These are phyloP conservation scores for Tylopilus sp. DNA, from an alignment of 768 basidiomycete genomes.

Conservation along the genomic window DNA sequence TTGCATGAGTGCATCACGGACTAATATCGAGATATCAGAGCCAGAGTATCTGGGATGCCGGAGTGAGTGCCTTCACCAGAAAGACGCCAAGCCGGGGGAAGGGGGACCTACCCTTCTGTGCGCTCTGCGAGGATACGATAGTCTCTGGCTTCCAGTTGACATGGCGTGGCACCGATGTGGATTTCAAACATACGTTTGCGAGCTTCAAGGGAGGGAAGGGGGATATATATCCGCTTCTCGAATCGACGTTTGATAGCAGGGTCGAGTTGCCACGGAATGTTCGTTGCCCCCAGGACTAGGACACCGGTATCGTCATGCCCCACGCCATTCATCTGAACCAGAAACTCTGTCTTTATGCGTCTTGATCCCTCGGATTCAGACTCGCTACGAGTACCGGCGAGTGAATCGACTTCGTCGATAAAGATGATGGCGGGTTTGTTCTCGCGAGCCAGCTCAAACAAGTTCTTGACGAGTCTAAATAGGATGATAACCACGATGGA, in stretches of 20 bases:
- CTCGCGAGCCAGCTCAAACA: constrained; percentile 95
- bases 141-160: constrained; percentile 73
- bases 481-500: not conserved
- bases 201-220: constrained; percentile 90
- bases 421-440: constrained; percentile 98
- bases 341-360: constrained; percentile 95
- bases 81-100: no score
- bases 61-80: not conserved
- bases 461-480: constrained; percentile 84
- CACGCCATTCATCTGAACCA: constrained; percentile 99
- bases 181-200: constrained; percentile 95
- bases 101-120: constrained; percentile 68
- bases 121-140: constrained; percentile 76
- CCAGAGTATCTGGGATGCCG: constrained; percentile 66
- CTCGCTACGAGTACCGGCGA: constrained; percentile 92
- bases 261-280: constrained; percentile 98
- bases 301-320: constrained; percentile 97
- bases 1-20: constrained; percentile 97
- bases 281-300: constrained; percentile 94
- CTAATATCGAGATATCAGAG: constrained; percentile 91
- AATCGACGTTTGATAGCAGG: constrained; percentile 98
- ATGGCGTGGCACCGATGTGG: constrained; percentile 91
- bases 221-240: constrained; percentile 98
- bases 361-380: constrained; percentile 97
- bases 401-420: constrained; percentile 96